Percentiles rank a stretch among this genome's conserved stretches.
Evolutionary conservation across 768 basidiomycete genomes (phyloP).

Genomic region (Leccinum incarnatum): DNA sequence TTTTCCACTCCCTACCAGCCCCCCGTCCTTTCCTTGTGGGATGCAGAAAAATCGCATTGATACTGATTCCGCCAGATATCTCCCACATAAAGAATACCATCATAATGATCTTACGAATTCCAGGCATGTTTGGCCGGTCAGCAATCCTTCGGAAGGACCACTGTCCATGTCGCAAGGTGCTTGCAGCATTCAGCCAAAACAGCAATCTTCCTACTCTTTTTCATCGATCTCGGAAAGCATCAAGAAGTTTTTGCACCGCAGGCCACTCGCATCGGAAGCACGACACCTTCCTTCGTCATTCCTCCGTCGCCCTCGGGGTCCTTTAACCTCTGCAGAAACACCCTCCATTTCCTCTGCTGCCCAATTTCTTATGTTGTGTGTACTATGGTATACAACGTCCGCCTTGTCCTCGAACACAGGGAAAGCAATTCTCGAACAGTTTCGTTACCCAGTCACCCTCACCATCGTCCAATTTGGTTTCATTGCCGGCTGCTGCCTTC

Average conservation of each 20-base stretch:
- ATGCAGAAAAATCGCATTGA: conserved; percentile 22
- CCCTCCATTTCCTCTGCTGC: conserved; percentile 30
- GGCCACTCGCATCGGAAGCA: conserved; percentile 10
- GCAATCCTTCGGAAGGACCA: conserved; percentile 13
- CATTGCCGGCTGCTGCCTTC: conserved; percentile 80
- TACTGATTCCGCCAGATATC: conserved; percentile 15
- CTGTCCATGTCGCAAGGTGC: conserved; percentile 7
- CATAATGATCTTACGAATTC: conserved; percentile 14
- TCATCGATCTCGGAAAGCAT: conserved; percentile 13
- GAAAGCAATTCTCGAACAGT: conserved; percentile 89
- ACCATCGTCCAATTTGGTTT: conserved; percentile 98
- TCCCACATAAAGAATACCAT: conserved; percentile 16
- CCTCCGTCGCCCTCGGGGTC: conserved; percentile 23
- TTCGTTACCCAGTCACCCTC: conserved; percentile 92
- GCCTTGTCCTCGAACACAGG: conserved; percentile 96
- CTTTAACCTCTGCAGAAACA: conserved; percentile 14
- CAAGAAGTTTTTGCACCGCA: conserved; percentile 19
- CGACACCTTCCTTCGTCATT: conserved; percentile 23
- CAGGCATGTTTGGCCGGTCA: conserved; percentile 26
- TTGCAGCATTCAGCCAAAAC: conserved; percentile 5
- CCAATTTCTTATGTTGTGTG: conserved; percentile 77
- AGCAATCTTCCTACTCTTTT: conserved; percentile 8
- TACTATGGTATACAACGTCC: conserved; percentile 90
- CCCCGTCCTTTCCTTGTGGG: conserved; percentile 6
- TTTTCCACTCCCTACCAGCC: neutral